These are phyloP conservation scores for Plasmodium billcollinsi DNA, from an alignment of 169 alveolate genomes.

Conservation along the genomic window DNA sequence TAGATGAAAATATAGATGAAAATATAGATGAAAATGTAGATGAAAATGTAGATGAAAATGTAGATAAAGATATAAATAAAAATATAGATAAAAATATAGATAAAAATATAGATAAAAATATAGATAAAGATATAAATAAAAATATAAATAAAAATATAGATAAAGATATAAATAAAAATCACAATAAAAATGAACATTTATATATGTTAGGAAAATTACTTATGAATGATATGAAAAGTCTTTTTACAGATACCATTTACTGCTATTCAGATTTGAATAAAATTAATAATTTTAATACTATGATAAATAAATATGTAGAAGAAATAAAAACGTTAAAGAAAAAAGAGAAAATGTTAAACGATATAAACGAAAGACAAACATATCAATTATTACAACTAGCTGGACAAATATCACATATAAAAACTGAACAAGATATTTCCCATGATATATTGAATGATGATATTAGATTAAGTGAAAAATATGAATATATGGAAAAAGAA, in stretches of 20 bases:
- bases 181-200: neutral
- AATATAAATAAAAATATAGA: neutral
- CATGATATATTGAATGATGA: neutral
- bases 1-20: neutral
- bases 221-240: neutral
- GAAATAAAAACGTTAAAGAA: constrained; percentile 17
- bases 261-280: neutral
- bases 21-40: neutral
- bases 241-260: neutral
- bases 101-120: neutral
- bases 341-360: constrained; percentile 32
- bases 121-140: too few relatives aligned
- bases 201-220: neutral
- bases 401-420: constrained; percentile 16
- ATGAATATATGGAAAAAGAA: constrained; percentile 24
- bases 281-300: neutral
- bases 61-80: too few relatives aligned
- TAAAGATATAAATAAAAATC: neutral
- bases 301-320: neutral
- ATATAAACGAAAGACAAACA: constrained; percentile 65
- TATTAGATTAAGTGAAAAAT: neutral
- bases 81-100: too few relatives aligned
- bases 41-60: too few relatives aligned
- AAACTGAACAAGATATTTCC: neutral
- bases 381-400: constrained; percentile 25